Conservation (phyloP, 2,329 filamentous ascomycete species). For the Penicillium digitatum region DNA sequence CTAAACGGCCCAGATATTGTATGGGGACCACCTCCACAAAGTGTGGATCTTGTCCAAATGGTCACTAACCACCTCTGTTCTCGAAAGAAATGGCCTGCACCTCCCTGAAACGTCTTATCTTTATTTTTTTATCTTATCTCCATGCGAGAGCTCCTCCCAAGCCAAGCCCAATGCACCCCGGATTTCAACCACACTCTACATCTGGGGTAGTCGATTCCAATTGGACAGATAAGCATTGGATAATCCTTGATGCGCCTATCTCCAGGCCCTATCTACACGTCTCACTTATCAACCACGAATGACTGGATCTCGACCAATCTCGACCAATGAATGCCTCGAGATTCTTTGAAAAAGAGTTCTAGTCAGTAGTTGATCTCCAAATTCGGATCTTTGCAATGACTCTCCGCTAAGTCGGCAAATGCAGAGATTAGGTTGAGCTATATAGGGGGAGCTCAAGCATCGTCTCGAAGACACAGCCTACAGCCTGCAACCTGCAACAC, state of each 20-base stretch:
- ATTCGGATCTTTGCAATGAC: neutral
- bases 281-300: constrained; percentile 4
- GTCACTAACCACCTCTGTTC: accelerated
- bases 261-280: neutral
- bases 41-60: neutral
- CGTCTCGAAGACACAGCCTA: neutral
- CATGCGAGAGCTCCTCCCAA: constrained; percentile 12
- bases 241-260: constrained; percentile 8
- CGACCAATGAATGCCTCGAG: constrained; percentile 16
- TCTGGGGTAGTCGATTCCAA: constrained; percentile 9
- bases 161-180: constrained; percentile 10
- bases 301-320: neutral
- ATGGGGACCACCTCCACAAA: accelerated
- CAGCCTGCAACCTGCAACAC: neutral
- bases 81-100: neutral
- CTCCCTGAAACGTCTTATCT: constrained; percentile 1
- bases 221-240: constrained; percentile 10
- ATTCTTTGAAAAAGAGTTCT: constrained; percentile 1
- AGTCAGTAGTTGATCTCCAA: constrained; percentile 7
- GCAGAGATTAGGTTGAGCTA: constrained; percentile 3
- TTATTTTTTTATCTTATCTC: too few relatives aligned
- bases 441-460: constrained; percentile 11
- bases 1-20: accelerated
- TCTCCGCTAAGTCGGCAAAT: neutral
- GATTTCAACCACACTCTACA: constrained; percentile 3